These are phyloP conservation scores for Geotrichum phurueaensis DNA, from an alignment of 1,139 yeast species.

Conservation along the genomic window DNA sequence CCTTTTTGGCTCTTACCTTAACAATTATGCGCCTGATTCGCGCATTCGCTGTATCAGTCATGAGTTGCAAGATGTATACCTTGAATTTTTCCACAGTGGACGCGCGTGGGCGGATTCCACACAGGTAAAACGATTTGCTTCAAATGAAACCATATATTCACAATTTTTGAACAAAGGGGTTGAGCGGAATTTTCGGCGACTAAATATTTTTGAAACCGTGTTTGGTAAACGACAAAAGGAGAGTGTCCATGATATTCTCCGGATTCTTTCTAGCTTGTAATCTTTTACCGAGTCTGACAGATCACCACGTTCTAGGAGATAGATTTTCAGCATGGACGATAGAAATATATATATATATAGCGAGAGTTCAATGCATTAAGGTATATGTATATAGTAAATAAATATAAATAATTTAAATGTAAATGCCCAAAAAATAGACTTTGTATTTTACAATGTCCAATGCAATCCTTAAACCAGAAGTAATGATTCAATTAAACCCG, in stretches of 20 bases:
- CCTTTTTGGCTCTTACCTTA: constrained; percentile 13
- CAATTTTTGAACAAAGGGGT: not conserved
- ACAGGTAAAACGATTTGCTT: not conserved
- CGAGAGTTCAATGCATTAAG: not conserved
- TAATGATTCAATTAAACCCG: not conserved
- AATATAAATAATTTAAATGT: too few species aligned
- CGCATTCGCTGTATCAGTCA: not conserved
- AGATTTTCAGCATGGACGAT: too few species aligned
- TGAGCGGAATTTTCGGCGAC: not conserved
- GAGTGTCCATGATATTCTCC: not conserved
- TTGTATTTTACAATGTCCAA: too few species aligned
- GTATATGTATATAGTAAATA: not conserved
- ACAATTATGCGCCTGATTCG: not conserved
- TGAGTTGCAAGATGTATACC: constrained; percentile 10
- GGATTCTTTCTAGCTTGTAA: not conserved
- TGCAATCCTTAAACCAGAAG: not conserved
- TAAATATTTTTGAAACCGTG: not conserved
- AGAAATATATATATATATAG: not conserved
- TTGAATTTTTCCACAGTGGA: constrained; percentile 7
- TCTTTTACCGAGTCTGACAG: not conserved
- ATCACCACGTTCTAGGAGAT: not conserved
- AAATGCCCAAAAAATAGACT: not conserved
- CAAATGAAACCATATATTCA: not conserved
- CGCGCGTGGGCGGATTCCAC: constrained; percentile 3
- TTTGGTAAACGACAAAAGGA: constrained; percentile 1